phyloP scores from a whole-genome alignment of 352 stramenopile species.

The Globisporangium splendens region DNA sequence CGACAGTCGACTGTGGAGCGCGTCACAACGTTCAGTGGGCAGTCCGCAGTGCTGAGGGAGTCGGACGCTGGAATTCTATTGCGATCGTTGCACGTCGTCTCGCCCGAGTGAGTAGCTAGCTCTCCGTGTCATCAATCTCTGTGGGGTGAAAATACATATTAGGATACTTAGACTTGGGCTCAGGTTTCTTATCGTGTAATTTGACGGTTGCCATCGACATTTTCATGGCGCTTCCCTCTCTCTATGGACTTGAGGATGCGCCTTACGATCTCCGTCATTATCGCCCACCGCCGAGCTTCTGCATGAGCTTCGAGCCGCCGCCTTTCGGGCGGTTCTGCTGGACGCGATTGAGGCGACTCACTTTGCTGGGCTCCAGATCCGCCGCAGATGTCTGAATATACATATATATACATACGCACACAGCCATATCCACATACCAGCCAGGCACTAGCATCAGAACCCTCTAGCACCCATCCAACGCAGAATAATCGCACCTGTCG shows the following conservation, averaged over 20 bases:
- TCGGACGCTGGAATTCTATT: too few species aligned
- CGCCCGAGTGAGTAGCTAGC: too few species aligned
- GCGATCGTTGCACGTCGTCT: too few species aligned
- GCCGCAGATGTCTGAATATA: conserved; percentile 32
- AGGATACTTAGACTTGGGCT: too few species aligned
- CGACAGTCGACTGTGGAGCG: background rate
- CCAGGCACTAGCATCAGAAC: too few species aligned
- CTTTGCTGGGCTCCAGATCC: conserved; percentile 60
- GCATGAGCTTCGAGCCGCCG: conserved; percentile 59
- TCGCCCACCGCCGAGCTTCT: conserved; percentile 52
- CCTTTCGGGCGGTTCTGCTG: conserved; percentile 33
- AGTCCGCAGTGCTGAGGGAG: too few species aligned
- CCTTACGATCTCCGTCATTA: background rate
- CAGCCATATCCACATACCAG: background rate
- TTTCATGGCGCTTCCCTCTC: too few species aligned
- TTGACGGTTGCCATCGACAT: too few species aligned
- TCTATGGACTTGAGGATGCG: too few species aligned
- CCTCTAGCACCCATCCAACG: background rate
- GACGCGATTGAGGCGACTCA: conserved; percentile 34
- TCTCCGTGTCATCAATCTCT: too few species aligned
- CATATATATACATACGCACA: background rate
- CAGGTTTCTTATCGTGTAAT: too few species aligned
- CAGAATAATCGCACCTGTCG: conserved; percentile 31
- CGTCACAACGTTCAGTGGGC: too few species aligned
- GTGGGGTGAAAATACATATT: background rate